These are phyloP conservation scores for Saccharomycopsis capsularis DNA, from an alignment of 805 yeast species.

Conservation along the genomic window DNA sequence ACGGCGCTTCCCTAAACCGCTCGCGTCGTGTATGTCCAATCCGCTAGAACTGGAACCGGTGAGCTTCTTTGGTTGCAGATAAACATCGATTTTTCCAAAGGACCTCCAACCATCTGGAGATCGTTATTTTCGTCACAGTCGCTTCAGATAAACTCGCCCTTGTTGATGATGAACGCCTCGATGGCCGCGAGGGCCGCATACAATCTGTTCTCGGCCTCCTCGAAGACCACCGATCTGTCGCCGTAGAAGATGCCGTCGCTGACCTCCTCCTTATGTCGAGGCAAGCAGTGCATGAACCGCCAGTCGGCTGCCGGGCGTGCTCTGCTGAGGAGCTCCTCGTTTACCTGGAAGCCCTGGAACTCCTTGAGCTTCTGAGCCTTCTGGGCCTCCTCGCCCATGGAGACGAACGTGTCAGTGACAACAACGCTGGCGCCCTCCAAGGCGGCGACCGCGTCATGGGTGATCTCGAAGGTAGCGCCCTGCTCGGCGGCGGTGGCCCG, in stretches of 20 bases:
- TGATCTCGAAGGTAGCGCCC: constrained; percentile 46
- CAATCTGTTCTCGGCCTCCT: constrained; percentile 92
- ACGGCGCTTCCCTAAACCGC: too few relatives aligned
- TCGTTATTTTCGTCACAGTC: too few relatives aligned
- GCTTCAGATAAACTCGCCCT: constrained; percentile 46
- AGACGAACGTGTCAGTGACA: constrained; percentile 95
- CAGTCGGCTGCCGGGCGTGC: constrained; percentile 59
- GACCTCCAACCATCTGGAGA: too few relatives aligned
- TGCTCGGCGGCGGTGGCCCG: constrained; percentile 42
- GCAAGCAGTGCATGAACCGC: constrained; percentile 97
- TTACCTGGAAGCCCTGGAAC: constrained; percentile 83
- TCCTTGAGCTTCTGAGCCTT: constrained; percentile 64
- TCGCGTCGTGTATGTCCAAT: too few relatives aligned
- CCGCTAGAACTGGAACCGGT: too few relatives aligned
- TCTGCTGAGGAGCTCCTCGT: constrained; percentile 48
- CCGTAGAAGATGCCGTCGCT: constrained; percentile 88
- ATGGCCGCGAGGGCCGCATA: constrained; percentile 94
- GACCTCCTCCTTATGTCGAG: constrained; percentile 93
- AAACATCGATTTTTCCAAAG: too few relatives aligned
- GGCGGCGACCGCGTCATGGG: constrained; percentile 72
- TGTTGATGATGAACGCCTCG: constrained; percentile 82
- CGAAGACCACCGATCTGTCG: constrained; percentile 77
- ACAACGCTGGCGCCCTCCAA: constrained; percentile 68
- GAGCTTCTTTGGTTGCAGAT: too few relatives aligned
- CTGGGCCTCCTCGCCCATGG: constrained; percentile 95